Percentiles rank a stretch among this genome's conserved stretches.
These are phyloP conservation scores for Colletotrichum horii DNA, from an alignment of 2,329 filamentous ascomycete genomes.

Conservation along the genomic window DNA sequence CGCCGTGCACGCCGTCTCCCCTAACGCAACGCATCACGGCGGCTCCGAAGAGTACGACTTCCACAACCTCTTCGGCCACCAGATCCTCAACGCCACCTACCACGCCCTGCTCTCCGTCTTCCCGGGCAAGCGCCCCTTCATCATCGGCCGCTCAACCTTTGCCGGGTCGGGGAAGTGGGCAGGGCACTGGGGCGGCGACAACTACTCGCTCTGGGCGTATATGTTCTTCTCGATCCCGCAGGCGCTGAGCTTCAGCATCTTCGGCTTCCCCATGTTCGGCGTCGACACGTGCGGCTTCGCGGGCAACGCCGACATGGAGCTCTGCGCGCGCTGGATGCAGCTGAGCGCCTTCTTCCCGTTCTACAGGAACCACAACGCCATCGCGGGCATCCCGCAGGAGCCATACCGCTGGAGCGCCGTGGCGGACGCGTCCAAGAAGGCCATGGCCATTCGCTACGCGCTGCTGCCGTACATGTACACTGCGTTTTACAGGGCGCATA, in stretches of 20 bases:
- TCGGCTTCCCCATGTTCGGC: slow-evolving; percentile 80
- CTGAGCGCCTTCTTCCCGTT: slow-evolving; percentile 78
- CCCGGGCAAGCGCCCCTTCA: slow-evolving; percentile 76
- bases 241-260: slow-evolving; percentile 73
- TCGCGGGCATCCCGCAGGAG: slow-evolving; percentile 69
- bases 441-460: slow-evolving; percentile 74
- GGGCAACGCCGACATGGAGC: slow-evolving; percentile 69
- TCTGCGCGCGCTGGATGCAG: slow-evolving; percentile 78
- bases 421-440: slow-evolving; percentile 64
- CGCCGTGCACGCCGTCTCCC: slow-evolving; percentile 73
- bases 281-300: slow-evolving; percentile 74
- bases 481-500: slow-evolving; percentile 70
- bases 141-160: slow-evolving; percentile 84
- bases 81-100: slow-evolving; percentile 80
- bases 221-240: slow-evolving; percentile 82
- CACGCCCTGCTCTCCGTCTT: slow-evolving; percentile 68
- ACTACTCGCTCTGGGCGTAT: slow-evolving; percentile 71
- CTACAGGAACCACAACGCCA: slow-evolving; percentile 76
- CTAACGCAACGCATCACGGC: slow-evolving; percentile 79
- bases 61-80: slow-evolving; percentile 79
- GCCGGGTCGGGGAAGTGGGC: slow-evolving; percentile 77
- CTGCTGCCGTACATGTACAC: slow-evolving; percentile 81
- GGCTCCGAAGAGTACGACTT: slow-evolving; percentile 80
- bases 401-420: slow-evolving; percentile 74
- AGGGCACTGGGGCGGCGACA: slow-evolving; percentile 85